A percentile compares a stretch with the other conserved stretches of the same genome.
These are phyloP conservation scores for Aphanomyces invadans DNA, from an alignment of 352 stramenopile genomes.

Conservation along the genomic window DNA sequence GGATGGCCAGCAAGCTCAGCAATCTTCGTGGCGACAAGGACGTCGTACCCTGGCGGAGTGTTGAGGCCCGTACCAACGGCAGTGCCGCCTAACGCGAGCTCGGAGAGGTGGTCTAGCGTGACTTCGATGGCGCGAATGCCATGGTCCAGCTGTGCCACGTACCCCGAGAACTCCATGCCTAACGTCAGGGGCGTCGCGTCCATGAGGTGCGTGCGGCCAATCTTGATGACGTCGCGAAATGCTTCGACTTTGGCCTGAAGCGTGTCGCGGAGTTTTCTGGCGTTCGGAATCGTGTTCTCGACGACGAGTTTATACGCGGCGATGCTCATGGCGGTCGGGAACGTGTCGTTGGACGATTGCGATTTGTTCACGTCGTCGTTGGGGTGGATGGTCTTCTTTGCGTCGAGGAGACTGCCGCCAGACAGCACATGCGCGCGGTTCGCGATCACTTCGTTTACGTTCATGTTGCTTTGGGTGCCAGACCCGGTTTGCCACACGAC, in stretches of 20 bases:
- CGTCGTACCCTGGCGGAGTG: conserved; percentile 43
- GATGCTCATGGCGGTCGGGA: conserved; percentile 48
- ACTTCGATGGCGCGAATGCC: conserved; percentile 43
- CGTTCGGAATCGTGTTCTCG: conserved; percentile 57
- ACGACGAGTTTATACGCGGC: conserved; percentile 40
- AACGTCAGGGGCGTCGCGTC: conserved; percentile 56
- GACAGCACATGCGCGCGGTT: conserved; percentile 87
- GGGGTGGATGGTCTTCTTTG: conserved; percentile 76
- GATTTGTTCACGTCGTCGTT: conserved; percentile 72
- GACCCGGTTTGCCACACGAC: conserved; percentile 78
- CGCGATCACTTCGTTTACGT: conserved; percentile 94
- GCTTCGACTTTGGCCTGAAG: conserved; percentile 36
- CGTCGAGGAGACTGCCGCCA: conserved; percentile 55
- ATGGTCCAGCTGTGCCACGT: conserved; percentile 44
- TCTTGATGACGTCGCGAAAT: conserved; percentile 43
- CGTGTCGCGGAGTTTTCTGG: conserved; percentile 32
- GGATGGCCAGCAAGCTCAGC: conserved; percentile 32
- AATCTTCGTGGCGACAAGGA: conserved; percentile 37
- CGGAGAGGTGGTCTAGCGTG: conserved; percentile 38
- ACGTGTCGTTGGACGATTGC: conserved; percentile 60
- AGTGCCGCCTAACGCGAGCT: conserved; percentile 50
- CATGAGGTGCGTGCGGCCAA: conserved; percentile 68
- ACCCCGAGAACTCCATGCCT: conserved; percentile 42
- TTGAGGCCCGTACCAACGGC: conserved; percentile 57
- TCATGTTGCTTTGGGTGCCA: conserved; percentile 98